phyloP scores from a whole-genome alignment of 78 protist genomes.

The Protostelium mycophagum region DNA sequence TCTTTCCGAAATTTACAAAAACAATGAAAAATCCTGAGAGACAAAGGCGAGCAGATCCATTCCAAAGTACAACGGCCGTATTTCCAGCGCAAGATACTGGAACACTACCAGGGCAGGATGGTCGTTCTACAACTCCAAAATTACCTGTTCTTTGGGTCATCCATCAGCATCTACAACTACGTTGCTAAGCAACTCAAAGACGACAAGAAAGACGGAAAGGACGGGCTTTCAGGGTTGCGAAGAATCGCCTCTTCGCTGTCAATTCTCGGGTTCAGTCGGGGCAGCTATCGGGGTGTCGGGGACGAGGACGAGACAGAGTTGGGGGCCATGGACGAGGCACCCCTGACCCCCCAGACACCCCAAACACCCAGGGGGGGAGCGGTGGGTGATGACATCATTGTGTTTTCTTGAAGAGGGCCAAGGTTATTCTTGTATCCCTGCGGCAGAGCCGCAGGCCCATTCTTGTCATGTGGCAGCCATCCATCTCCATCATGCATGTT shows the following conservation, averaged over 20 bases:
- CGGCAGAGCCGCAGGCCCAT: too few species aligned
- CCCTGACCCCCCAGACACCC: too few species aligned
- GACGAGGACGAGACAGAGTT: background rate
- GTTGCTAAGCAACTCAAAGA: background rate
- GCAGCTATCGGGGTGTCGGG: background rate
- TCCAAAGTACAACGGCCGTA: background rate
- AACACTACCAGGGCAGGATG: background rate
- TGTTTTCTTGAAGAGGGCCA: too few species aligned
- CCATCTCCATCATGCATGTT: too few species aligned
- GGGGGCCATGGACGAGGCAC: background rate
- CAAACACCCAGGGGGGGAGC: background rate
- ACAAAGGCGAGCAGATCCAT: background rate
- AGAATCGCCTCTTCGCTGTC: background rate
- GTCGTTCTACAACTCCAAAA: background rate
- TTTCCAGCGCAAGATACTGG: background rate
- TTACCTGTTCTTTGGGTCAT: background rate
- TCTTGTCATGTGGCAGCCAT: too few species aligned
- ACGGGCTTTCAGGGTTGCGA: background rate
- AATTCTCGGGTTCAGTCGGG: background rate
- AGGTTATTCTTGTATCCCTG: too few species aligned
- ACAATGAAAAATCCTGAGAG: background rate
- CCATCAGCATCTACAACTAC: background rate
- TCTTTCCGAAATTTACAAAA: too few species aligned
- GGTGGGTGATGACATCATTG: background rate
- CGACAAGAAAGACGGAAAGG: background rate